Base-by-base conservation (phyloP, 768 basidiomycete genomes). In the Artomyces pyxidatus region DNA sequence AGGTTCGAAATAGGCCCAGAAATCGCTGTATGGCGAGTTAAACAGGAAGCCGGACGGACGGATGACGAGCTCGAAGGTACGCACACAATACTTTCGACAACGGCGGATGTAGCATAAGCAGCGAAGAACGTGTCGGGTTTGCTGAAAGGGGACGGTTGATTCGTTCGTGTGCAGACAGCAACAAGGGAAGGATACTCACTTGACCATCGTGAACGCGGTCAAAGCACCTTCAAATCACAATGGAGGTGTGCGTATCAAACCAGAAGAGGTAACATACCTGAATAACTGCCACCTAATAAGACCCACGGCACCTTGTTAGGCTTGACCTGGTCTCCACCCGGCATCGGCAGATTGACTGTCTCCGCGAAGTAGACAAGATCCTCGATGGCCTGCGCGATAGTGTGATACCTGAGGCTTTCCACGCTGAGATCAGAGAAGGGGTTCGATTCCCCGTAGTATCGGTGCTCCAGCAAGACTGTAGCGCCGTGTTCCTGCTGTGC, bases 381-480 rank as follows among this genome's bases (percentile, higher is more conserved):
- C 42, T 85, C 79, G 53, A 85, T 78, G 9, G 83, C 81, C 65
- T 88, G 85, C 60, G 84, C 79, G 41, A 88, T 73, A 1, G 82
- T 86, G 60, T 81, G 81, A 11, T 77, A 55, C 41, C 66, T 63
- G 38, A 88, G 65, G 58, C 80, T 85, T 55, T 73, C 63, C 25
- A 74, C 74, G 28, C 69, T 75, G 23, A 88, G 72, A 60, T 86
- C 72, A n/a, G 73, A 67, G 42, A 71, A 73, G 4, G 85, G 85
- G 59, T 85, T 88, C 50, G 84, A 87, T 16, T 75, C 63, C 12
- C 85, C 85, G 53, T 80, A 87, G 70, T 81, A 88, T 21, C 86
- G 74, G 58, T 88, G 85, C 58, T 88, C 85, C 21, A 86, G 52
- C 25, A 86, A 66, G 53, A 87, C 68, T 4, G 76, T 73, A 14